Evolutionary conservation across 2,329 filamentous ascomycete genomes (phyloP).

Genomic region (Exophiala sp.): DNA sequence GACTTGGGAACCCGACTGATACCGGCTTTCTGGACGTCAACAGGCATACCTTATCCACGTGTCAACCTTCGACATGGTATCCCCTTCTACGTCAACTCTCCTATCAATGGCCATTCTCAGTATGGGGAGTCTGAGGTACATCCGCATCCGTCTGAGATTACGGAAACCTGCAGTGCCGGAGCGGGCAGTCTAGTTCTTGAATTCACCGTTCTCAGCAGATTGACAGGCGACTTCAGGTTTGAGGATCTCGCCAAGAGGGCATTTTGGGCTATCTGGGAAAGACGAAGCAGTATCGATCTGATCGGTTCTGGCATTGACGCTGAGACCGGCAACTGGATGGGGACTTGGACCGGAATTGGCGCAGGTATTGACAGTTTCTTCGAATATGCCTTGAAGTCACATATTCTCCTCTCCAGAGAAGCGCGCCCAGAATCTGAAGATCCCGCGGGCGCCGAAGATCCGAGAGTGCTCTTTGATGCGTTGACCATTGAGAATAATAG

Average conservation of each 20-base stretch:
- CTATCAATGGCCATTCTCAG: slow-evolving; percentile 50
- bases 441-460: slow-evolving; percentile 43
- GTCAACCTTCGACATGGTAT: slow-evolving; percentile 89
- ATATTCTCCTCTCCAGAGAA: slow-evolving; percentile 79
- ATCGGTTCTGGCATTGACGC: slow-evolving; percentile 90
- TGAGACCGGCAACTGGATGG: slow-evolving; percentile 83
- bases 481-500: slow-evolving; percentile 62
- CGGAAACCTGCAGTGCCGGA: slow-evolving; percentile 92
- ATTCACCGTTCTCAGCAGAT: slow-evolving; percentile 80
- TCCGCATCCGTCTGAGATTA: slow-evolving; percentile 59
- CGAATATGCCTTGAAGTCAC: slow-evolving; percentile 92
- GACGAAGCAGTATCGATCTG: slow-evolving; percentile 76
- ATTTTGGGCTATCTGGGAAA: slow-evolving; percentile 95
- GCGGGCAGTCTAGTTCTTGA: slow-evolving; percentile 94
- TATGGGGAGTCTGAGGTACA: slow-evolving; percentile 22
- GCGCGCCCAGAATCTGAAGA: slow-evolving; percentile 35
- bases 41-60: slow-evolving; percentile 87
- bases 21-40: slow-evolving; percentile 85
- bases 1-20: slow-evolving; percentile 79
- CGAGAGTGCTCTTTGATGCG: slow-evolving; percentile 60
- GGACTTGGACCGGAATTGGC: slow-evolving; percentile 84
- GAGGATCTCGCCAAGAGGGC: slow-evolving; percentile 84
- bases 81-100: slow-evolving; percentile 85
- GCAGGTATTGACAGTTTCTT: slow-evolving; percentile 98
- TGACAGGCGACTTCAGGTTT: slow-evolving; percentile 82